Conservation (phyloP, 2,329 filamentous ascomycete genomes). For the Penicillium hordei region DNA sequence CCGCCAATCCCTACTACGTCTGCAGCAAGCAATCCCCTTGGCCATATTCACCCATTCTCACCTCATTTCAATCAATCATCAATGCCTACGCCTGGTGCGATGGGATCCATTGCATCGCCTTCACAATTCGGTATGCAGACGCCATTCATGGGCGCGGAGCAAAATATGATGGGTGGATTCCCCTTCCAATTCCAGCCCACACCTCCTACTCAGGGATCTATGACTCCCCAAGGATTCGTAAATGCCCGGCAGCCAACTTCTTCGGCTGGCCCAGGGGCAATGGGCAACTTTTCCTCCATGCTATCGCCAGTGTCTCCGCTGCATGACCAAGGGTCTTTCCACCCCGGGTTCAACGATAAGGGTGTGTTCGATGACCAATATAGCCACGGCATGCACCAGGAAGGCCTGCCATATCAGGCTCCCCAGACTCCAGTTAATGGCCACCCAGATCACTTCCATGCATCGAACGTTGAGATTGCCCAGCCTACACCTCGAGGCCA, state of each 20-base stretch:
- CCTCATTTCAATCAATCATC: conserved; percentile 58
- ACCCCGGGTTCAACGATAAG: conserved; percentile 32
- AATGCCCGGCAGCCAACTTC: conserved; percentile 51
- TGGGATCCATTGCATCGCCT: conserved; percentile 69
- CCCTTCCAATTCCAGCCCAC: conserved; percentile 66
- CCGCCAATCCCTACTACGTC: conserved; percentile 80
- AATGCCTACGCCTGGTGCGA: conserved; percentile 61
- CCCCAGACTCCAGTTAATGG: conserved; percentile 34
- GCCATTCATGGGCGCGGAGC: conserved; percentile 59
- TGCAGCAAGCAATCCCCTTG: conserved; percentile 67
- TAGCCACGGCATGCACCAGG: conserved; percentile 23
- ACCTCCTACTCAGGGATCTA: conserved; percentile 49
- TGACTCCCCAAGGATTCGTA: conserved; percentile 46
- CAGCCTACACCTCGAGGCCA: conserved; percentile 62
- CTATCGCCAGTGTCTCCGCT: conserved; percentile 67
- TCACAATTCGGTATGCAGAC: conserved; percentile 62
- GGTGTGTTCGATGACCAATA: conserved; percentile 28
- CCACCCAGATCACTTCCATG: conserved; percentile 43
- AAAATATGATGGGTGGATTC: conserved; percentile 64
- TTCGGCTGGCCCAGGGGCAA: conserved; percentile 55
- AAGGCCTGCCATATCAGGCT: conserved; percentile 29
- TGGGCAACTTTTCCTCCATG: conserved; percentile 48
- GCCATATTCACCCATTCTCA: conserved; percentile 62
- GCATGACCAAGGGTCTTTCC: conserved; percentile 50
- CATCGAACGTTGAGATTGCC: conserved; percentile 53